Evolutionary conservation across 2,329 filamentous ascomycete species (phyloP).

Genomic region (Phyllosticta paracitricarpa): DNA sequence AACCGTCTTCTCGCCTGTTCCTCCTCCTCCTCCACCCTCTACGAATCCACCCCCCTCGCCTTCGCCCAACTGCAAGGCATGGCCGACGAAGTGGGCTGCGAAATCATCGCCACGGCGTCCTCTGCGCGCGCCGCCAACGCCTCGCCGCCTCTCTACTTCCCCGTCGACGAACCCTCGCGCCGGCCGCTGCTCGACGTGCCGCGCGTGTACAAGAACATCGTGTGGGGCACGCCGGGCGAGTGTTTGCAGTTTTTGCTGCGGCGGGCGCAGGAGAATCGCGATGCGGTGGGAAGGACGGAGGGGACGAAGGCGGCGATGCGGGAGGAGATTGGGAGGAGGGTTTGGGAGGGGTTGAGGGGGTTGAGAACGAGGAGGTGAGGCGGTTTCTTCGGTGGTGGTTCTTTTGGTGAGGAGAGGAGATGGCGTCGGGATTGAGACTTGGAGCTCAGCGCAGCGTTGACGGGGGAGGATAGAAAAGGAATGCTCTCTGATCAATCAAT

Average conservation of each 20-base stretch:
- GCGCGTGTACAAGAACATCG: slow-evolving; percentile 38
- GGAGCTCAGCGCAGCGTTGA: no score
- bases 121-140: slow-evolving; percentile 43
- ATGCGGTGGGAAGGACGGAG: slow-evolving; percentile 46
- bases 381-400: no score
- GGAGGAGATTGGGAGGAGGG: slow-evolving; percentile 31
- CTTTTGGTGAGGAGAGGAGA: no score
- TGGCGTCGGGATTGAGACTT: no score
- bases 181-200: slow-evolving; percentile 18
- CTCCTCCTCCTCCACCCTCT: background rate
- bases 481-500: no score
- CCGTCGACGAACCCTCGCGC: background rate
- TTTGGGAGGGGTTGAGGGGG: background rate
- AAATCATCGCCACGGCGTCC: slow-evolving; percentile 30
- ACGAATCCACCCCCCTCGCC: slow-evolving; percentile 28
- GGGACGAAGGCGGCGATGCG: slow-evolving; percentile 44
- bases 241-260: slow-evolving; percentile 66
- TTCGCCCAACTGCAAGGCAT: slow-evolving; percentile 88
- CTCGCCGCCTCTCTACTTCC: background rate
- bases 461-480: no score
- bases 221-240: slow-evolving; percentile 52
- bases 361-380: no score
- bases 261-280: slow-evolving; percentile 50
- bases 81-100: slow-evolving; percentile 79
- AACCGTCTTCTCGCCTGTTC: slow-evolving; percentile 33